Conservation (phyloP, 1,284 basidiomycete genomes). For the Heterobasidion irregulare region DNA sequence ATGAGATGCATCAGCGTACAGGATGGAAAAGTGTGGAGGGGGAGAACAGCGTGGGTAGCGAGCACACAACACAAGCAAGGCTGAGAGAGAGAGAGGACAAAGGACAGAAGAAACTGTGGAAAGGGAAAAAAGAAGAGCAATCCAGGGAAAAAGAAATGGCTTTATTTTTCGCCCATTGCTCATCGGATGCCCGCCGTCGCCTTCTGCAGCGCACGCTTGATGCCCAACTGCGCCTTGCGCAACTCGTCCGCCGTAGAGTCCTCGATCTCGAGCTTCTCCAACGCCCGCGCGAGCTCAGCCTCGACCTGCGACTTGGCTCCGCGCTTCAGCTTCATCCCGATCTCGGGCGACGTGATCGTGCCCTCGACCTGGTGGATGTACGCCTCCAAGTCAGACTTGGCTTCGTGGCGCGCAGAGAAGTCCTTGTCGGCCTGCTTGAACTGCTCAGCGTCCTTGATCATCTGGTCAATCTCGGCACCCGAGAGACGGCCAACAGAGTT, state of each 20-base stretch:
- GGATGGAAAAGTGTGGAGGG: conserved; percentile 1
- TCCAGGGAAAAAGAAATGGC: background rate
- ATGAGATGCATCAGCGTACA: conserved; percentile 6
- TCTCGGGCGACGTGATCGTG: conserved; percentile 90
- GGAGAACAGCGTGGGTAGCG: background rate
- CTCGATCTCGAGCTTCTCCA: conserved; percentile 96
- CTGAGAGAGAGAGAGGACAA: background rate
- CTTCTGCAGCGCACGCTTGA: conserved; percentile 95
- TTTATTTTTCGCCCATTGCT: conserved; percentile 17
- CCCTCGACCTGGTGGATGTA: conserved; percentile 93
- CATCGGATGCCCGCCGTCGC: conserved; percentile 81
- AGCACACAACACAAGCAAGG: too few species aligned
- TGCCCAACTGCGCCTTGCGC: conserved; percentile 85
- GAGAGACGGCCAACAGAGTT: conserved; percentile 96
- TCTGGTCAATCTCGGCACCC: conserved; percentile 91
- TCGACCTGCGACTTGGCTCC: conserved; percentile 90
- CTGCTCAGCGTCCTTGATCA: conserved; percentile 97
- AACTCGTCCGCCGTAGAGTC: conserved; percentile 88
- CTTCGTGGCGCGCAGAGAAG: conserved; percentile 92
- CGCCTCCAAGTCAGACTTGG: conserved; percentile 92
- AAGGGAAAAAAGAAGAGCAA: background rate
- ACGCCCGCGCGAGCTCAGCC: conserved; percentile 89
- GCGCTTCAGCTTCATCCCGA: conserved; percentile 95
- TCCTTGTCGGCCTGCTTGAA: conserved; percentile 97
- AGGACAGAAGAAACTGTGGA: conserved; percentile 8